Evolutionary conservation across 2,329 filamentous ascomycete genomes (phyloP), one percentile per base, ranked within the genome.

Genomic region (Penicillium polonicum): DNA sequence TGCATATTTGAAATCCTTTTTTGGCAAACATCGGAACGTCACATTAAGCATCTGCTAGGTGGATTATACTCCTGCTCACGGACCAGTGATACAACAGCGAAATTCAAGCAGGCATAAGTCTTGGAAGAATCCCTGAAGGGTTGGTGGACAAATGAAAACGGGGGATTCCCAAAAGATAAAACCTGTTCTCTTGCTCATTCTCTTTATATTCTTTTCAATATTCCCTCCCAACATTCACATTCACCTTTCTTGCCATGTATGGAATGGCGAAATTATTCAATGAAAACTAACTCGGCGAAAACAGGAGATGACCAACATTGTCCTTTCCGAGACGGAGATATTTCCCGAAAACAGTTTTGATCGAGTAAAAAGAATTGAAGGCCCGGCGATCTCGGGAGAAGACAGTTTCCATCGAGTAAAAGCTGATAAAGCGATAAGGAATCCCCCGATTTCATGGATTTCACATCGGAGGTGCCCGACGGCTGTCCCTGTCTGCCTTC

Each of bases 21-120:
- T n/a, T 10, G 8, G 8, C 17, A 31, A 74, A n/a, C 68, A 80
- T 48, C 72, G 74, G 33, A 41, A 57, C 19, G 41, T 60, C n/a
- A n/a, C 17, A 54, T 54, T 60, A 53, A 57, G 54, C 54, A 57
- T 49, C 25, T 52, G 13, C 15, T n/a, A 21, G 23, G 51, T 46
- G 31, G 33, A 29, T 52, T 45, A 43, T 6, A 12, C 21, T 53
- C 17, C 29, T 31, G n/a, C 31, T 23, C 31, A n/a, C 42, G 39
- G 29, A 21, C 52, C 52, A 33, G 43, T 48, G n/a, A 23, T 27
- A 9, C 21, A 42, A 41, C 12, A 23, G 12, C 17, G 33, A 23
- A n/a, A 29, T 21, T 6, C 39, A 33, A 13, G 19, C 42, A 29
- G 33, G 23, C 38, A 42, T 13, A 6, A 27, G 36, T 33, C 38